A percentile compares a stretch with the other conserved stretches of the same genome.
Evolutionary conservation across 208 protist species (phyloP).

Genomic region (Leishmania tarentolae): DNA sequence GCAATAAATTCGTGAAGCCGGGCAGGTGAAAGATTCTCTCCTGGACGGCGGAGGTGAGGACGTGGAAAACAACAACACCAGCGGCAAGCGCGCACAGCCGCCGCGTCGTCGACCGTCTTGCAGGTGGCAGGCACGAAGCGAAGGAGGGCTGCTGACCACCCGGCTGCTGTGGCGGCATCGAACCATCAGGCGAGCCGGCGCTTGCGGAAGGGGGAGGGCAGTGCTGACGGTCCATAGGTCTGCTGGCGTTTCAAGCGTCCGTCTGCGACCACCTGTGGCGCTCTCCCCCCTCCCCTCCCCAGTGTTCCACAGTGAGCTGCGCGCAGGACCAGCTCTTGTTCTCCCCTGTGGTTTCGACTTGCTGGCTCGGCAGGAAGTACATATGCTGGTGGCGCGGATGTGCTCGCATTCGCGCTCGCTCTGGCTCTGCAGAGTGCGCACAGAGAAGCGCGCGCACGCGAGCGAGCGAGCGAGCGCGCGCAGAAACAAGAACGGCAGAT

Average conservation of each 20-base stretch:
- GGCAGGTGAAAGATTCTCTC: constrained; percentile 67
- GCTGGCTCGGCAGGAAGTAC: background rate
- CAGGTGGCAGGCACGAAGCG: background rate
- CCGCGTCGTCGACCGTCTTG: constrained; percentile 11
- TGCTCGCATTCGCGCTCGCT: background rate
- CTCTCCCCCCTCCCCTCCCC: too few relatives aligned
- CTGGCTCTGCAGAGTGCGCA: background rate
- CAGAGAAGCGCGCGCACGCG: background rate
- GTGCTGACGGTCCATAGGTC: background rate
- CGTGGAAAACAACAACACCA: constrained; percentile 47
- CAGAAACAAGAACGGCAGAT: background rate
- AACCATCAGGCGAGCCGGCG: background rate
- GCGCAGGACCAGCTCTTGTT: background rate
- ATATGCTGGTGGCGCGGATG: background rate
- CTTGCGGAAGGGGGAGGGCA: background rate
- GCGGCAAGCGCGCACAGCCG: constrained; percentile 32
- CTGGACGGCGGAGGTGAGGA: constrained; percentile 44
- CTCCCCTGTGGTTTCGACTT: background rate
- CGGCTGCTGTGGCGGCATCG: background rate
- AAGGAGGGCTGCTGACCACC: background rate
- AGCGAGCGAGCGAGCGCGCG: background rate
- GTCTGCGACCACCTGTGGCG: background rate
- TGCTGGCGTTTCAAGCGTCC: background rate
- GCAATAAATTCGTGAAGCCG: constrained; percentile 43
- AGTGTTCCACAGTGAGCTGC: background rate